Conservation (phyloP, 768 basidiomycete species). For the Mycena latifolia region DNA sequence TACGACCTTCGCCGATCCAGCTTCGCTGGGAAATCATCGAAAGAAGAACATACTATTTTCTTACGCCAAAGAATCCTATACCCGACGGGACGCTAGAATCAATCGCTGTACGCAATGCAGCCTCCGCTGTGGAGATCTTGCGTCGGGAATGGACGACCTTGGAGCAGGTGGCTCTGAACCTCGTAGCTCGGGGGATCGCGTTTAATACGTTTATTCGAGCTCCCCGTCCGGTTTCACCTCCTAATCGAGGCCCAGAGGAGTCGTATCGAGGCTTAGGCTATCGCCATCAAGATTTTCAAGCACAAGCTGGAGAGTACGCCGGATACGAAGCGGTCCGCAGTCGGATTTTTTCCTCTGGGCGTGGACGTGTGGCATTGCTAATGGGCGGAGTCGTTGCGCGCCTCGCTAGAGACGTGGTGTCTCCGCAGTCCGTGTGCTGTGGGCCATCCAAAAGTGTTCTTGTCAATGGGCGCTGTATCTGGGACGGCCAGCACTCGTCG, state of each 20-base stretch:
- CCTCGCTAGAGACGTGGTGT: constrained; percentile 9
- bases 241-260: neutral
- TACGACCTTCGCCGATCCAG: constrained; percentile 18
- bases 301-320: neutral
- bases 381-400: constrained; percentile 20
- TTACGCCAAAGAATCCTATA: neutral
- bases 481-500: constrained; percentile 9
- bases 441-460: neutral
- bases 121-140: constrained; percentile 12
- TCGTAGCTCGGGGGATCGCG: constrained; percentile 13
- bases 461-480: neutral
- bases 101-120: constrained; percentile 5
- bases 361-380: constrained; percentile 14
- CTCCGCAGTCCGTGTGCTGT: constrained; percentile 8
- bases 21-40: constrained; percentile 19
- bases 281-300: constrained; percentile 1
- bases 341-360: constrained; percentile 7
- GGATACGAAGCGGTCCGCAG: constrained; percentile 16
- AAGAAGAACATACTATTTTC: constrained; percentile 3
- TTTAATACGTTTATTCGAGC: constrained; percentile 12
- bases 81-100: neutral
- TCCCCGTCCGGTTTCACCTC: neutral
- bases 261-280: constrained; percentile 13
- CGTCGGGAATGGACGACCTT: constrained; percentile 13
- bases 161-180: constrained; percentile 13